phyloP scores from a whole-genome alignment of 768 basidiomycete genomes.

The Russula brevipes region DNA sequence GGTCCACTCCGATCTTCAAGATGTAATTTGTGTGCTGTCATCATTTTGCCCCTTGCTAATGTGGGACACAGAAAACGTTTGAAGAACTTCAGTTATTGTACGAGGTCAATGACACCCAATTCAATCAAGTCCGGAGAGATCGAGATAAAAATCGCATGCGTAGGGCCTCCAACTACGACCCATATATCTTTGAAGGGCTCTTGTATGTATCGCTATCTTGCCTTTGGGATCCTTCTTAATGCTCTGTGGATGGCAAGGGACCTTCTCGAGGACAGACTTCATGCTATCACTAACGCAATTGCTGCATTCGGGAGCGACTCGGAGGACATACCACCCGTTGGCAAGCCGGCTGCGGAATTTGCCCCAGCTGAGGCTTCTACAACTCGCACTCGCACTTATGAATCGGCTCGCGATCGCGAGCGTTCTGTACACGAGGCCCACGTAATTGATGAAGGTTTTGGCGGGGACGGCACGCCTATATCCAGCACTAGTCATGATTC shows the following conservation, averaged over 20 bases:
- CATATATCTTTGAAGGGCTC: constrained; percentile 8
- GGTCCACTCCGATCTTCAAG: constrained; percentile 11
- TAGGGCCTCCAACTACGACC: constrained; percentile 3
- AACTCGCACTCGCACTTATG: not conserved
- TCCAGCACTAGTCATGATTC: constrained; percentile 12
- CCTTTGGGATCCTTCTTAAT: not conserved
- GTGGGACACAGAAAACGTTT: not conserved
- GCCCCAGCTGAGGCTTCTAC: not conserved
- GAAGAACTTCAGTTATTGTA: constrained; percentile 11
- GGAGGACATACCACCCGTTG: not conserved
- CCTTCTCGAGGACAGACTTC: constrained; percentile 37
- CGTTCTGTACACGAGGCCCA: constrained; percentile 3
- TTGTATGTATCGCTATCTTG: constrained; percentile 3
- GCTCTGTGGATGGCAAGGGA: constrained; percentile 24
- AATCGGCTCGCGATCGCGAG: not conserved
- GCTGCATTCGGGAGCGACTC: constrained; percentile 15
- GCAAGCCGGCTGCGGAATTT: not conserved
- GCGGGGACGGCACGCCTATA: not conserved
- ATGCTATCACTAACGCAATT: constrained; percentile 37
- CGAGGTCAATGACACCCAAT: constrained; percentile 5
- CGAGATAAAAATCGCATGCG: constrained; percentile 15
- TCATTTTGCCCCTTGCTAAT: not conserved
- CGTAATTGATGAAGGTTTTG: constrained; percentile 3
- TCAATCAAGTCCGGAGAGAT: not conserved
- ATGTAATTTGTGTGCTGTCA: constrained; percentile 2